Conservation (phyloP, 495 filamentous ascomycete species). For the Penicillium maclennaniae region DNA sequence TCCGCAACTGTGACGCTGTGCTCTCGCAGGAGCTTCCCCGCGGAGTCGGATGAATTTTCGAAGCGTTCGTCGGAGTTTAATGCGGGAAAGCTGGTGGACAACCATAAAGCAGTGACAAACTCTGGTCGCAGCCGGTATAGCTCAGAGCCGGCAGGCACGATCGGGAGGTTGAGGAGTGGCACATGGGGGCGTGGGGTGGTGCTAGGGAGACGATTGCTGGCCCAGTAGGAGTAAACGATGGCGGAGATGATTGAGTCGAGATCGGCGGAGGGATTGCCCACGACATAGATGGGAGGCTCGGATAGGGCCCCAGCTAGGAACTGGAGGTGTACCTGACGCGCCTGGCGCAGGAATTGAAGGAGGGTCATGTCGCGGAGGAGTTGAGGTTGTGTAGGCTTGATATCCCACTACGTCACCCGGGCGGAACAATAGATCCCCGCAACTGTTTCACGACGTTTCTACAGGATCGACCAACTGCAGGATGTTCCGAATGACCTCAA, state of each 20-base stretch:
- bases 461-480: neutral
- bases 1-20: constrained; percentile 43
- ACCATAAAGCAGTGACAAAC: constrained; percentile 50
- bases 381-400: neutral
- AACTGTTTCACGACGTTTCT: neutral
- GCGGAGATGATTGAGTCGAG: constrained; percentile 89
- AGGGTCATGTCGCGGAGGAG: constrained; percentile 21
- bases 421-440: neutral
- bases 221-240: constrained; percentile 81
- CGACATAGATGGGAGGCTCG: constrained; percentile 40
- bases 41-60: constrained; percentile 27
- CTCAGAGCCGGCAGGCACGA: constrained; percentile 54
- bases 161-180: constrained; percentile 74
- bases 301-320: constrained; percentile 28
- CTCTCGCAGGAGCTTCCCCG: constrained; percentile 35
- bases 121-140: constrained; percentile 68
- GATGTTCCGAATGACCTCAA: neutral
- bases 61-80: constrained; percentile 22
- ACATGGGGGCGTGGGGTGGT: constrained; percentile 58
- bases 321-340: constrained; percentile 33
- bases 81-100: constrained; percentile 33
- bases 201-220: constrained; percentile 43
- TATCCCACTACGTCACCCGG: neutral
- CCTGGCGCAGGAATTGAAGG: constrained; percentile 38
- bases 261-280: constrained; percentile 57